Conservation (phyloP, 768 basidiomycete species). For the Naganishia antarctica region DNA sequence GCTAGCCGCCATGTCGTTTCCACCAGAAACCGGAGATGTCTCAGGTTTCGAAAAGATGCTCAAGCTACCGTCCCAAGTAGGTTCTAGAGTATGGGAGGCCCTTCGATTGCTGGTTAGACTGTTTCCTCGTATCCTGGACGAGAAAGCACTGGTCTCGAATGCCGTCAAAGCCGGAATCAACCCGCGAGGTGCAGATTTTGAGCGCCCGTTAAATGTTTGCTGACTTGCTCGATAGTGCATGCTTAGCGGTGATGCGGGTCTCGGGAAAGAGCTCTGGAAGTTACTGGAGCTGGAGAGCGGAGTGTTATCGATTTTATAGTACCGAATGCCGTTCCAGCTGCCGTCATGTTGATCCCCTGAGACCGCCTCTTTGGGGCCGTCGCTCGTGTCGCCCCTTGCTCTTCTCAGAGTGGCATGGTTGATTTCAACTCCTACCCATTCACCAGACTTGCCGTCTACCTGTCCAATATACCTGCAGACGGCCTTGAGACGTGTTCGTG, state of each 20-base stretch:
- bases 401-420: constrained; percentile 9
- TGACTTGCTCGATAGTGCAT: neutral
- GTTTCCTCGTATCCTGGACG: neutral
- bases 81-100: neutral
- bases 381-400: neutral
- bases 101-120: neutral
- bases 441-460: constrained; percentile 36
- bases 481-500: constrained; percentile 37
- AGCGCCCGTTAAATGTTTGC: neutral
- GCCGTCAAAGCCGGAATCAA: too few species aligned
- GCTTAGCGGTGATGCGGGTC: neutral
- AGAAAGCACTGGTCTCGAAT: neutral
- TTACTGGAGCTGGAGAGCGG: neutral
- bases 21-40: neutral
- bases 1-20: too few species aligned
- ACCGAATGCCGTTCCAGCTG: constrained; percentile 7
- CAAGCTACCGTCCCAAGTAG: neutral
- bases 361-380: neutral
- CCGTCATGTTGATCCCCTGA: neutral
- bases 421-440: constrained; percentile 45
- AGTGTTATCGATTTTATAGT: neutral
- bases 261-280: neutral
- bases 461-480: constrained; percentile 41
- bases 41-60: neutral
- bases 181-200: neutral